These are phyloP conservation scores for Gossypium bickii DNA, from an alignment of 345 rosid genomes.

Conservation along the genomic window DNA sequence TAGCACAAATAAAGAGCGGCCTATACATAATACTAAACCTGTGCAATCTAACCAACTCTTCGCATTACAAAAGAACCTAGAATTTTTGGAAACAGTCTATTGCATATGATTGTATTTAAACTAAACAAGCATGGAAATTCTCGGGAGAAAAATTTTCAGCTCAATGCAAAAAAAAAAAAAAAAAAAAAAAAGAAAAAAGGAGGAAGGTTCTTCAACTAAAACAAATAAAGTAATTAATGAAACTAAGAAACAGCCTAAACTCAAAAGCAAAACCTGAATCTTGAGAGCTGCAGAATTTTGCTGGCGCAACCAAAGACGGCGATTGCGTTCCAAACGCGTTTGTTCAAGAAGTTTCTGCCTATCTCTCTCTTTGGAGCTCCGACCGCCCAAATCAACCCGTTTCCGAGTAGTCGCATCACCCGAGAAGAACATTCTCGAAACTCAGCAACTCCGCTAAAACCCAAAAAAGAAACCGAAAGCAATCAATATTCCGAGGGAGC, in stretches of 20 bases:
- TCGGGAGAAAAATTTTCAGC: background rate
- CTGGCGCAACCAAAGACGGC: conserved; percentile 62
- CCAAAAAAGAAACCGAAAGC: background rate
- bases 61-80: background rate
- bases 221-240: background rate
- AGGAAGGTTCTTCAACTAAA: background rate
- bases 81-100: background rate
- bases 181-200: background rate
- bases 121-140: background rate
- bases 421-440: conserved; percentile 60
- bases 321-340: conserved; percentile 85
- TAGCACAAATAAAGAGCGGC: background rate
- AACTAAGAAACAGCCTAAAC: background rate
- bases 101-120: background rate
- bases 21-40: background rate
- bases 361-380: conserved; percentile 95
- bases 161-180: background rate
- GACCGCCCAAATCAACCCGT: conserved; percentile 96
- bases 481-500: background rate
- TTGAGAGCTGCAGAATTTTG: conserved; percentile 73
- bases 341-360: conserved; percentile 92
- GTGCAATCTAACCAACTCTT: background rate
- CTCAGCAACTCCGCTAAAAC: conserved; percentile 13
- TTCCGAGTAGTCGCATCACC: conserved; percentile 92
- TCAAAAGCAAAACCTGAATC: conserved; percentile 58